Percentiles rank a stretch among this genome's conserved stretches.
Conservation (phyloP, 2,329 filamentous ascomycete genomes). For the Verruconis gallopava region DNA sequence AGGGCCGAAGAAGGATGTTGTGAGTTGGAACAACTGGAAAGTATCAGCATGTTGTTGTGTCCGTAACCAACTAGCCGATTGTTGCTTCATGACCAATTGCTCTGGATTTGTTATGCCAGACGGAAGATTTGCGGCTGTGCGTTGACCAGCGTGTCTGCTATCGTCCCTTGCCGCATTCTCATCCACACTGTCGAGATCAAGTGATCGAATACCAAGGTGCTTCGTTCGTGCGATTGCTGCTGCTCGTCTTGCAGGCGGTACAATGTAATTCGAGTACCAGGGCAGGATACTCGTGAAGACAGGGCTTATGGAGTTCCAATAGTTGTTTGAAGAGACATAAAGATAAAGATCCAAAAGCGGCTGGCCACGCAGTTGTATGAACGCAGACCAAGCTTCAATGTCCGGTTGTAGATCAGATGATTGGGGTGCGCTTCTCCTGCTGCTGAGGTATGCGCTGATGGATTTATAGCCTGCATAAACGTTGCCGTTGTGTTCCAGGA, state of each 20-base stretch:
- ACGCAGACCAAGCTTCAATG: neutral
- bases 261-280: slow-evolving; percentile 79
- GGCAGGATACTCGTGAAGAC: slow-evolving; percentile 68
- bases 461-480: slow-evolving; percentile 49
- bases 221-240: slow-evolving; percentile 55
- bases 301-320: slow-evolving; percentile 61
- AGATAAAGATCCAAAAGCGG: slow-evolving; percentile 72
- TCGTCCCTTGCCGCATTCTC: neutral
- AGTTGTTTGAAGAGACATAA: slow-evolving; percentile 85
- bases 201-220: slow-evolving; percentile 22
- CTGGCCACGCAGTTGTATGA: slow-evolving; percentile 4
- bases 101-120: neutral
- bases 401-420: neutral
- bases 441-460: slow-evolving; percentile 34
- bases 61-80: slow-evolving; percentile 30
- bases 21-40: slow-evolving; percentile 64
- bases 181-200: slow-evolving; percentile 3
- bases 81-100: slow-evolving; percentile 2
- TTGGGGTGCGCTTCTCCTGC: neutral
- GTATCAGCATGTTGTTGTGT: slow-evolving; percentile 55
- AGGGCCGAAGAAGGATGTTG: slow-evolving; percentile 57
- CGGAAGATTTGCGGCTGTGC: neutral
- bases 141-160: neutral
- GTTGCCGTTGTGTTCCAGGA: slow-evolving; percentile 40
- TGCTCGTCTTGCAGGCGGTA: slow-evolving; percentile 60